phyloP scores from a whole-genome alignment of 345 rosid genomes.

The Salix viminalis region DNA sequence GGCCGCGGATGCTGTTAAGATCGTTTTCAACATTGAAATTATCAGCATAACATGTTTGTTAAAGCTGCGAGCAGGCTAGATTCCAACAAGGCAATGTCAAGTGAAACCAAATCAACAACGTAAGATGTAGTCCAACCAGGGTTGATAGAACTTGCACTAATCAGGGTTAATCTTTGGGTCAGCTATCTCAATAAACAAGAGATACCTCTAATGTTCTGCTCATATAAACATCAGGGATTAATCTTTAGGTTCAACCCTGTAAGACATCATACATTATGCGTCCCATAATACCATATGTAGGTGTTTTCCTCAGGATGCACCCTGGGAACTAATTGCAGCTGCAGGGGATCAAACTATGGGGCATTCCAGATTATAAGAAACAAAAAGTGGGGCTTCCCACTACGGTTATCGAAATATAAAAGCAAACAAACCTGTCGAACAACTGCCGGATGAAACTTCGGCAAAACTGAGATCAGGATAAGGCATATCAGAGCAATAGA shows the following conservation, averaged over 20 bases:
- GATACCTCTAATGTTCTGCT: background rate
- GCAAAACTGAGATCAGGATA: constrained; percentile 33
- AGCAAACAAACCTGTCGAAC: constrained; percentile 29
- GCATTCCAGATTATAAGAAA: background rate
- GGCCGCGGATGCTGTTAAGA: constrained; percentile 24
- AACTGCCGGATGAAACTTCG: constrained; percentile 28
- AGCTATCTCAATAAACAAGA: background rate
- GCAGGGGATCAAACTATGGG: background rate
- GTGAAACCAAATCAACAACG: background rate
- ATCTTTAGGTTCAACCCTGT: background rate
- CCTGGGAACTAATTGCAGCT: background rate
- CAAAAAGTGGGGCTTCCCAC: background rate
- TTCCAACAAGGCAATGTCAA: background rate
- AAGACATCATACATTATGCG: background rate
- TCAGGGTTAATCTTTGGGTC: background rate
- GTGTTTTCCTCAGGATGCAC: background rate
- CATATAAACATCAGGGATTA: background rate
- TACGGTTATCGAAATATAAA: background rate
- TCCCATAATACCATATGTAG: background rate
- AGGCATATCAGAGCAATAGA: constrained; percentile 34
- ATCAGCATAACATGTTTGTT: background rate
- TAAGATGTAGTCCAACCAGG: background rate
- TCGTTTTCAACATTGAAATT: background rate
- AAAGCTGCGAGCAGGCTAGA: background rate
- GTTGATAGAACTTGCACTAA: background rate